phyloP scores from a whole-genome alignment of 139 green algal species.

The Zygnema circumcarinatum region DNA sequence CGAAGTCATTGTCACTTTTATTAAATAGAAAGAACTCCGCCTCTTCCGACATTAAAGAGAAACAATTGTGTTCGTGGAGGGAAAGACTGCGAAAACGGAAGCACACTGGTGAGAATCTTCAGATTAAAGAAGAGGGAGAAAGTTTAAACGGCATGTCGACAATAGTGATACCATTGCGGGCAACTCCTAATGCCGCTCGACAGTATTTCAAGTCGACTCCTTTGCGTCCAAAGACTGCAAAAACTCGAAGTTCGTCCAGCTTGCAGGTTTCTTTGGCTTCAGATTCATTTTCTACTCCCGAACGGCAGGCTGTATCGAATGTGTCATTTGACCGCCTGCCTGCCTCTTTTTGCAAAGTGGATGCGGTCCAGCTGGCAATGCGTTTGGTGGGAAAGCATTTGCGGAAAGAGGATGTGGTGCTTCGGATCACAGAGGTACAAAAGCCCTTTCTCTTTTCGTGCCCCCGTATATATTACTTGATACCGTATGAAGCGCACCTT shows the following conservation, averaged over 20 bases:
- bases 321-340: background rate
- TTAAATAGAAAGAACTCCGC: background rate
- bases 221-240: background rate
- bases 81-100: no score
- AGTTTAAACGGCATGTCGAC: no score
- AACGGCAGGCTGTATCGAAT: background rate
- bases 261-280: no score
- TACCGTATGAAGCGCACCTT: no score
- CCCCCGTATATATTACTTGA: background rate
- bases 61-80: background rate
- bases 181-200: no score
- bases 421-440: constrained; percentile 56
- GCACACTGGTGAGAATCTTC: no score
- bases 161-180: no score
- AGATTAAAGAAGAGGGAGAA: no score
- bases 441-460: background rate
- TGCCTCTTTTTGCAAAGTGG: constrained; percentile 13
- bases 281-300: background rate
- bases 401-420: constrained; percentile 41
- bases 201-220: background rate
- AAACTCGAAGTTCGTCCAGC: no score
- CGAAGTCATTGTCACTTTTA: background rate
- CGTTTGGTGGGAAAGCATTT: constrained; percentile 49
- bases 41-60: background rate
- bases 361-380: constrained; percentile 44